Base-by-base conservation (phyloP, 2,329 filamentous ascomycete genomes). In the Aureobasidium sp. region DNA sequence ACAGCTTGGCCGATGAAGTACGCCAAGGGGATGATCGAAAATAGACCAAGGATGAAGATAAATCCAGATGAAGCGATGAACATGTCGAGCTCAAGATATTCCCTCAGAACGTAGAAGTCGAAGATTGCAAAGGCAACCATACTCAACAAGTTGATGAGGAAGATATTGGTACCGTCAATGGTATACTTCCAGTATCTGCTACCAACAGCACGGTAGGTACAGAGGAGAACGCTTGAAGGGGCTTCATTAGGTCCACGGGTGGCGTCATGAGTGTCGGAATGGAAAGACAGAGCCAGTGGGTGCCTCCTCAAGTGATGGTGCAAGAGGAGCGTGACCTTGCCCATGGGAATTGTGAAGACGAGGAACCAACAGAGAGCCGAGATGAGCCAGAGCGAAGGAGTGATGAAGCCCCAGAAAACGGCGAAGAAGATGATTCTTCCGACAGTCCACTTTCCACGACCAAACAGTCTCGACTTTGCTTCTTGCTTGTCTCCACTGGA, bases 121-220 rank as follows among this genome's bases (percentile, higher is more conserved):
- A 96, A 85, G 65, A 99, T 95, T 70, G 93, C 89, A 71, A 99
- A 97, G 27, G 90, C 78, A n/a, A 99, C 94, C 20, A 99, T 84
- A 13, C 86, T 88, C 78, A 97, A 90, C 63, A 99, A 83, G 73
- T 99, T 99, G 80, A 99, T 97, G 67, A 99, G 85, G 77, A 99
- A 97, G 72, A 99, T 96, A 76, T 99, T 99, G 65, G 94, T 99
- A 61, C 94, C 95, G 72, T 99, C 94, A 63, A 99, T 82, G 4
- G 94, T 99, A 77, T 99, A 99, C 77, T 99, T 99, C 93, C 95
- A 99, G 79, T 99, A 99, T 74, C 93, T 93, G 67, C 86, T 81
- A 13, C 94, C 94, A 13, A 95, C 93, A 47, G 94, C 94, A 63
- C 95, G 89, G 77, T 99, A 99, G 6, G 94, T 99, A 81, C 94